A percentile compares a stretch with the other conserved stretches of the same genome.
Conservation (phyloP, 345 rosid species). For the Mangifera indica region DNA sequence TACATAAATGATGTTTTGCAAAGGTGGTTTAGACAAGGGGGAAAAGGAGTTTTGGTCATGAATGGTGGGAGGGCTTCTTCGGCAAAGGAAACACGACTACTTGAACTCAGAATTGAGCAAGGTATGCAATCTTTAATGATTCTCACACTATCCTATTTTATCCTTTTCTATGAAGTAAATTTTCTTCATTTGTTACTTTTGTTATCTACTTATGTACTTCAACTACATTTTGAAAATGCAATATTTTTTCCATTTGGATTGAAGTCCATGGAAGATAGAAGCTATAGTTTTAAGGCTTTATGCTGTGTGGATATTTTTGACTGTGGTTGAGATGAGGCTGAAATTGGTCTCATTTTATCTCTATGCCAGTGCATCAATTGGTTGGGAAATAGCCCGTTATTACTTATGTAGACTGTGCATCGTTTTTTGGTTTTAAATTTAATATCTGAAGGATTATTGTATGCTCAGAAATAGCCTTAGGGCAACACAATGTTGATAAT, state of each 20-base stretch:
- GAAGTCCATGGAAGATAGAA: no score
- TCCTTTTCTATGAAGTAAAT: no score
- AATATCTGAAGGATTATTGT: not conserved
- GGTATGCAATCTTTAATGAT: slow-evolving; percentile 34
- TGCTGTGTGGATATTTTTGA: not conserved
- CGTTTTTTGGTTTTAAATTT: slow-evolving; percentile 4
- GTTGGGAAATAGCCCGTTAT: not conserved
- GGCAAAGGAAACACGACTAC: slow-evolving; percentile 50
- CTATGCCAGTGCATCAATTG: not conserved
- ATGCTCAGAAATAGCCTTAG: slow-evolving; percentile 6
- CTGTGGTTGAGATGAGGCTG: not conserved
- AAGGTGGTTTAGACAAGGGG: slow-evolving; percentile 48
- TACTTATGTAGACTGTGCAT: not conserved
- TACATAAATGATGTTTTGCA: slow-evolving; percentile 5
- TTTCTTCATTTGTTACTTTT: no score
- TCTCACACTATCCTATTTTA: no score
- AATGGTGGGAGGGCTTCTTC: slow-evolving; percentile 36
- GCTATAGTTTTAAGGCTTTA: not conserved
- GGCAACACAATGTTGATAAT: not conserved
- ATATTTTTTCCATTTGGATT: no score
- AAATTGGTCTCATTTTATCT: not conserved
- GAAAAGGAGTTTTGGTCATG: slow-evolving; percentile 47
- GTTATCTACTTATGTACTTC: no score
- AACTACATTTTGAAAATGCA: no score
- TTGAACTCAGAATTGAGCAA: slow-evolving; percentile 58